Conservation (phyloP, 1,139 yeast species). For the Entelexis paramagnoliae region DNA sequence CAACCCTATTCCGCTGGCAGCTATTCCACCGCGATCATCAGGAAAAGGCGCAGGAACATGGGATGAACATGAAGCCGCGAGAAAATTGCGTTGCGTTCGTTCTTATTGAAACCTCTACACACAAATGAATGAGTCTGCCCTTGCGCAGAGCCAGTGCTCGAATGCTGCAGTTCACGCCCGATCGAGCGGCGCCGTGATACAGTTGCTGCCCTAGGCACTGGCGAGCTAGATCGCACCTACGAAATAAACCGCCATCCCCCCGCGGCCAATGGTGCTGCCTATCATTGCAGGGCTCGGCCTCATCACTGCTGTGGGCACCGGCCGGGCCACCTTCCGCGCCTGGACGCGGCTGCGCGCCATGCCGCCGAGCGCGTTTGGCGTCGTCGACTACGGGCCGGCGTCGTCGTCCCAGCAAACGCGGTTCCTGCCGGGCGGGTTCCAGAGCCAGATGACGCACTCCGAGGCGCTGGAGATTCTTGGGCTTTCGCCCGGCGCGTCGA, state of each 20-base stretch:
- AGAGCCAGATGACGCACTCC: conserved; percentile 29
- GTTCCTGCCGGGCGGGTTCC: conserved; percentile 31
- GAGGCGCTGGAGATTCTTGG: conserved; percentile 33
- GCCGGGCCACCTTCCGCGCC: conserved; percentile 33
- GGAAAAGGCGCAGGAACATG: no score
- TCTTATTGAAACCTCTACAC: no score
- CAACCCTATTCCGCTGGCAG: no score
- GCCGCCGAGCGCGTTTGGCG: conserved; percentile 30
- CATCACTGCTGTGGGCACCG: conserved; percentile 26
- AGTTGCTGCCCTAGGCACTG: not conserved
- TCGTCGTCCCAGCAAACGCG: conserved; percentile 5
- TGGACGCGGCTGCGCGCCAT: conserved; percentile 26
- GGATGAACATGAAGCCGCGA: no score
- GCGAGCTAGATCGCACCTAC: not conserved
- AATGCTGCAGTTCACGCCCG: no score
- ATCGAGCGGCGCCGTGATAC: conserved; percentile 1
- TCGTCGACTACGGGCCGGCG: conserved; percentile 11
- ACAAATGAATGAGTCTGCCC: no score
- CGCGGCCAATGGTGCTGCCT: conserved; percentile 20
- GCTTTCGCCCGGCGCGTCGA: conserved; percentile 25
- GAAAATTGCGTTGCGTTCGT: no score
- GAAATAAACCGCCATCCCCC: not conserved
- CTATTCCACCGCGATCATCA: no score
- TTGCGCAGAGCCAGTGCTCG: no score
- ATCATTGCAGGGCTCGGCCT: conserved; percentile 24